Base-by-base conservation (phyloP, 345 rosid genomes). In the Salix viminalis region DNA sequence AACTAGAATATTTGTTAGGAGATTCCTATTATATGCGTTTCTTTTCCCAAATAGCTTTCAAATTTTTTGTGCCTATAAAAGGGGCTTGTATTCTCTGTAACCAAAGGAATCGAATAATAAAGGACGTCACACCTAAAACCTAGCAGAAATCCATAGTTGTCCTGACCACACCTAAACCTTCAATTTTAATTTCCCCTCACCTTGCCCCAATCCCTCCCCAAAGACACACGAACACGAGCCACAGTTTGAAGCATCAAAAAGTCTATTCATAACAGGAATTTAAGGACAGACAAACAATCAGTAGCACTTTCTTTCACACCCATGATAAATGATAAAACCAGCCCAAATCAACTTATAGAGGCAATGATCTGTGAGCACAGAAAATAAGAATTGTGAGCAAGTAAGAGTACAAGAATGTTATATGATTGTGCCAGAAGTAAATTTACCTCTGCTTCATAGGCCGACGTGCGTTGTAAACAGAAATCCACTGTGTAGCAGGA, bases 401-500 rank as follows among this genome's bases (percentile, higher is more conserved):
- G 34, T 4, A 67, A 67, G 32, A 72, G 54, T 54, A 24, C 54
- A 65, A 65, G 54, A 34, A 6, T 14, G 46, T 67, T 8, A 36
- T 8, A 16, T 6, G 54, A 48, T 1, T 7, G 0, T 3, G 5
- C 42, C 41, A 41, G 4, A 42, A 34, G 23, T 39, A 52, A 26
- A 60, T 21, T 13, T 64, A 77, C 84, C 84, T 77, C 73, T 81
- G 84, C 80, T 81, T 81, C 84, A 81, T 81, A 10, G 84, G 81
- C 16, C 81, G 73, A 12, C 84, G 77, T 0, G 84, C 84, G 52
- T 81, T 81, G 67, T 81, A 81, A 42, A 81, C 75, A 50, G 84
- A 81, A 16, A 81, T 65, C 84, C 84, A 81, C 73, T 81, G 84
- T 4, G 81, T 81, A 65, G 84, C 84, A 77, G 84, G 84, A 77